Evolutionary conservation across 129 eudicot species (phyloP).

Genomic region (Silybum marianum): DNA sequence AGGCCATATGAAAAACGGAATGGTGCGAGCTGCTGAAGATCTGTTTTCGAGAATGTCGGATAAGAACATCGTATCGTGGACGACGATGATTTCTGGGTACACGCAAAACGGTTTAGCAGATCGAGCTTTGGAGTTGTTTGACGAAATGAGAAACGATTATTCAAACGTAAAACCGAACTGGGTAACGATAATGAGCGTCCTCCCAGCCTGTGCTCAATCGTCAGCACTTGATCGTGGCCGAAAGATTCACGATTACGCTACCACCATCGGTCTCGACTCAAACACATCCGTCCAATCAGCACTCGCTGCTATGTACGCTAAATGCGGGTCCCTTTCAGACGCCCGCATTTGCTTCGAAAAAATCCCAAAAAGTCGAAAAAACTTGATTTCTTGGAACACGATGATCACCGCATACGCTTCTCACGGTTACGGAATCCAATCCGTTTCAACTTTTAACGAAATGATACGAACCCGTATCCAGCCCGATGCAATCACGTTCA

Average conservation of each 20-base stretch:
- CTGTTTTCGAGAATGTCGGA: slow-evolving; percentile 48
- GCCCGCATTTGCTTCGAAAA: slow-evolving; percentile 54
- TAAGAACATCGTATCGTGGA: slow-evolving; percentile 76
- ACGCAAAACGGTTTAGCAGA: slow-evolving; percentile 67
- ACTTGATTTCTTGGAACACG: slow-evolving; percentile 71
- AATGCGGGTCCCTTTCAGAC: slow-evolving; percentile 72
- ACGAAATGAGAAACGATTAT: slow-evolving; percentile 45
- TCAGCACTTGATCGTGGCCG: slow-evolving; percentile 68
- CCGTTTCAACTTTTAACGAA: slow-evolving; percentile 55
- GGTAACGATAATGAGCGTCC: slow-evolving; percentile 79
- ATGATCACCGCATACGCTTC: slow-evolving; percentile 77
- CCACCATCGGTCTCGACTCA: slow-evolving; percentile 44
- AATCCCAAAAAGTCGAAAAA: slow-evolving; percentile 32
- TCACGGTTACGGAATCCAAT: slow-evolving; percentile 63
- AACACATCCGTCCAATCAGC: slow-evolving; percentile 59
- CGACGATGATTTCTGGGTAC: slow-evolving; percentile 81
- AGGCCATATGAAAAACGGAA: slow-evolving; percentile 62
- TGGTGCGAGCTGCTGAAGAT: slow-evolving; percentile 41
- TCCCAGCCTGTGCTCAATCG: slow-evolving; percentile 73
- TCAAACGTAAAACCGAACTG: slow-evolving; percentile 70
- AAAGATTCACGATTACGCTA: slow-evolving; percentile 54
- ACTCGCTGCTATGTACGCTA: slow-evolving; percentile 77
- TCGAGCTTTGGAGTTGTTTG: slow-evolving; percentile 57
- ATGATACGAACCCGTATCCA: slow-evolving; percentile 59
- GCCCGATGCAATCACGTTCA: slow-evolving; percentile 78